These are phyloP conservation scores for Trametes pubescens DNA, from an alignment of 1,284 basidiomycete genomes.

Conservation along the genomic window DNA sequence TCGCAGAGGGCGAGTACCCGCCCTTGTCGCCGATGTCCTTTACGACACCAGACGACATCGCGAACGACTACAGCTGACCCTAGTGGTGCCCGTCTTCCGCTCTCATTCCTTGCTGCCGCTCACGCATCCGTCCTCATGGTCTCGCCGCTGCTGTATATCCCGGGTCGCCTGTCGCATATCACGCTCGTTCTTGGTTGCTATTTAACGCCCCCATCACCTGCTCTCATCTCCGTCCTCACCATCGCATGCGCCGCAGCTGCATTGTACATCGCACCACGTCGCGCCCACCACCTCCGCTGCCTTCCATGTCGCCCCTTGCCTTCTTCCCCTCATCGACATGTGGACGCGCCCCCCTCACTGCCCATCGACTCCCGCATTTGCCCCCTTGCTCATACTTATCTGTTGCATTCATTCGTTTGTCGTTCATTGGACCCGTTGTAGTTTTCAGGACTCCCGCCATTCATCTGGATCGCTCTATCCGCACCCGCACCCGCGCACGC, in stretches of 20 bases:
- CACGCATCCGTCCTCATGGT: conserved; percentile 16
- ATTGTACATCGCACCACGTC: conserved; percentile 21
- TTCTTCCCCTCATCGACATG: conserved; percentile 12
- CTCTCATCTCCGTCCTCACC: conserved; percentile 22
- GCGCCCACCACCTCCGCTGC: conserved; percentile 16
- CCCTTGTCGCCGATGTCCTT: conserved; percentile 79
- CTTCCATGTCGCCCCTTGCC: conserved; percentile 13
- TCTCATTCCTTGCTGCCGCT: conserved; percentile 14
- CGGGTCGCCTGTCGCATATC: conserved; percentile 33
- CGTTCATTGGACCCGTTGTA: conserved; percentile 34
- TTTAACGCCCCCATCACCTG: conserved; percentile 32
- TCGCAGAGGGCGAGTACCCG: conserved; percentile 76
- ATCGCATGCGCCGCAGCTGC: conserved; percentile 28
- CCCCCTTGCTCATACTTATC: conserved; percentile 28
- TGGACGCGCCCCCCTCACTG: conserved; percentile 10
- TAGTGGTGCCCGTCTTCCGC: conserved; percentile 21
- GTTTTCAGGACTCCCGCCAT: conserved; percentile 25
- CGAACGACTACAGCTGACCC: conserved; percentile 44
- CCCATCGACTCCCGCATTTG: conserved; percentile 17
- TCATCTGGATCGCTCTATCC: conserved; percentile 24
- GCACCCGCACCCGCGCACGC: conserved; percentile 21
- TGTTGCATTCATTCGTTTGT: conserved; percentile 31
- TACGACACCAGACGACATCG: conserved; percentile 56
- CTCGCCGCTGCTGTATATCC: conserved; percentile 26
- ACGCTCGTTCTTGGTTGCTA: conserved; percentile 38